These are phyloP conservation scores for Flammula alnicola DNA, from an alignment of 1,284 basidiomycete species.

Conservation along the genomic window DNA sequence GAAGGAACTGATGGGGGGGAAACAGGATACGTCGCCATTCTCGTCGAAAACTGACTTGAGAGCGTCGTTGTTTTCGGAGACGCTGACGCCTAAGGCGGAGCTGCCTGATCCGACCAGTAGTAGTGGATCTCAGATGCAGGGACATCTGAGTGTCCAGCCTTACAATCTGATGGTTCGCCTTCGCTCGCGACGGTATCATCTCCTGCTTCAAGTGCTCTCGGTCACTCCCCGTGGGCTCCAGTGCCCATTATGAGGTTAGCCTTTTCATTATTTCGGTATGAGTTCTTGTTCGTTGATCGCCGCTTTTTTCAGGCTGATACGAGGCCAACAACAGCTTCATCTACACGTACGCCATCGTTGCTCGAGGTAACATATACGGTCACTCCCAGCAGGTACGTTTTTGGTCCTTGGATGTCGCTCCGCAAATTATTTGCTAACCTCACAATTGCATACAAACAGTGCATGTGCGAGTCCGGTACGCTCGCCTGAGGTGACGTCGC, in stretches of 20 bases:
- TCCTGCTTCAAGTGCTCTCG: slow-evolving; percentile 22
- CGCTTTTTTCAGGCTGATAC: slow-evolving; percentile 17
- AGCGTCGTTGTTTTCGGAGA: slow-evolving; percentile 16
- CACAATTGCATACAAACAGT: slow-evolving; percentile 2
- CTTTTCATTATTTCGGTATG: neutral
- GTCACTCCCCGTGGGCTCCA: slow-evolving; percentile 17
- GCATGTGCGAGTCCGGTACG: slow-evolving; percentile 23
- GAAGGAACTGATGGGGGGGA: slow-evolving; percentile 21
- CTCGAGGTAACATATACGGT: slow-evolving; percentile 19
- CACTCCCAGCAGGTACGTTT: slow-evolving; percentile 24
- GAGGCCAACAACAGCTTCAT: slow-evolving; percentile 27
- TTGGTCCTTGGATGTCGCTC: neutral
- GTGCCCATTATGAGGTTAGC: neutral
- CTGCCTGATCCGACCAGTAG: too few relatives aligned
- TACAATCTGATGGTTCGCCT: too few relatives aligned
- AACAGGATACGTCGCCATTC: too few relatives aligned
- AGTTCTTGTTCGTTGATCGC: too few relatives aligned
- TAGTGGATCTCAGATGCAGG: too few relatives aligned
- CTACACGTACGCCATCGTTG: slow-evolving; percentile 11
- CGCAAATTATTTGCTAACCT: neutral
- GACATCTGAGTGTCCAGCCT: slow-evolving; percentile 7
- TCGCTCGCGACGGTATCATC: slow-evolving; percentile 25
- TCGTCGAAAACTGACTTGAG: slow-evolving; percentile 1
- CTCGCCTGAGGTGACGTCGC: slow-evolving; percentile 28
- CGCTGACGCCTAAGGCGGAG: slow-evolving; percentile 18